phyloP scores from a whole-genome alignment of 2,329 filamentous ascomycete genomes.

The Didymella exigua region DNA sequence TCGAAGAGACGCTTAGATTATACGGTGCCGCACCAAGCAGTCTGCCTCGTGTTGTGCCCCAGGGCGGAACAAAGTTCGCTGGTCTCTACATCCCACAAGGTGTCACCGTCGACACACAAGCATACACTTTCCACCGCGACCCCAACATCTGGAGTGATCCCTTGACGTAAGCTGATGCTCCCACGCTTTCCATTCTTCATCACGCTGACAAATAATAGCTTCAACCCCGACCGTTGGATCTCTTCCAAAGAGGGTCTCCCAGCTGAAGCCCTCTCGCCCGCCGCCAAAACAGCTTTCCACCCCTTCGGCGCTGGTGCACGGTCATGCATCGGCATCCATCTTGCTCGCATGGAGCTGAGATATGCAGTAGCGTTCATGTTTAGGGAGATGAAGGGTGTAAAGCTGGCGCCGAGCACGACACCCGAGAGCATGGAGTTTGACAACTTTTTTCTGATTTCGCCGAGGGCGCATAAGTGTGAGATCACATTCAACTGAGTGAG shows the following conservation, averaged over 20 bases:
- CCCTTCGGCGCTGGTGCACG: conserved; percentile 72
- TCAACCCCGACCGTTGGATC: conserved; percentile 44
- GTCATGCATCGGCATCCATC: conserved; percentile 72
- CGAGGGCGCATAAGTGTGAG: conserved; percentile 51
- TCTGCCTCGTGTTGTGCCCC: conserved; percentile 47
- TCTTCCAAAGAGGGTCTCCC: conserved; percentile 24
- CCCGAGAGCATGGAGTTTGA: conserved; percentile 52
- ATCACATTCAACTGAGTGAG: conserved; percentile 31
- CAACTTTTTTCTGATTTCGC: conserved; percentile 53
- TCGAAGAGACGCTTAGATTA: conserved; percentile 50
- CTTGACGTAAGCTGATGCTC: conserved; percentile 21
- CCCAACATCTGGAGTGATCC: conserved; percentile 36
- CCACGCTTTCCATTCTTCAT: neutral
- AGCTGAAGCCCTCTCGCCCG: conserved; percentile 33
- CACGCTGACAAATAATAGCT: conserved; percentile 26
- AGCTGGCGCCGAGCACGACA: conserved; percentile 34
- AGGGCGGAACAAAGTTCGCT: conserved; percentile 42
- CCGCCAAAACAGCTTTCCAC: conserved; percentile 63
- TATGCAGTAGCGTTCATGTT: conserved; percentile 61
- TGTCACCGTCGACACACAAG: conserved; percentile 48
- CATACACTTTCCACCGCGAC: conserved; percentile 50
- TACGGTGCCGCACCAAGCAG: conserved; percentile 45
- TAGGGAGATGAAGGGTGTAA: conserved; percentile 48
- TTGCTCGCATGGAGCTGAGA: conserved; percentile 65
- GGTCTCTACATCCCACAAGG: conserved; percentile 47